Conservation (phyloP, 2,329 filamentous ascomycete genomes). For the Verticillium dahliae region DNA sequence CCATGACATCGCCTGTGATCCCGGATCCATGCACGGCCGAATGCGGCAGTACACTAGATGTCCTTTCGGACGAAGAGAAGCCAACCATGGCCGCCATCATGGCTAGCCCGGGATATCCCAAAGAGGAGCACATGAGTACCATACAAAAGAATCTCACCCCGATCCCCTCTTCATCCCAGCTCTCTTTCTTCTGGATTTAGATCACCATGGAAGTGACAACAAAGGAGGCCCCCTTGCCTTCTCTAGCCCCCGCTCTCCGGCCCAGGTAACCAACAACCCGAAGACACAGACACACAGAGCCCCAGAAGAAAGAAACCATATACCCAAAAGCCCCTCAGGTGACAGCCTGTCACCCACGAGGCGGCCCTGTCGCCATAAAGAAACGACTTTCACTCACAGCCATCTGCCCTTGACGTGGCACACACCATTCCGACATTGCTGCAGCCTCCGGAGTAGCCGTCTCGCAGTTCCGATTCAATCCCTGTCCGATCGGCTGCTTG, state of each 20-base stretch:
- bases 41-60: slow-evolving; percentile 13
- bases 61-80: slow-evolving; percentile 12
- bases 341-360: not conserved
- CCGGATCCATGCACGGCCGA: slow-evolving; percentile 6
- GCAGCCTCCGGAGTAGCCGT: not conserved
- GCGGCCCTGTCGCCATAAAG: not conserved
- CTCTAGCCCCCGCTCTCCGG: slow-evolving; percentile 1
- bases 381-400: not conserved
- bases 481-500: not conserved
- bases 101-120: slow-evolving; percentile 4
- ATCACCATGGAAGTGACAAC: slow-evolving; percentile 2
- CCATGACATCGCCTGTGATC: slow-evolving; percentile 9
- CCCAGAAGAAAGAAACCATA: not conserved
- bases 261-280: not conserved
- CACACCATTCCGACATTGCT: not conserved
- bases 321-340: not conserved
- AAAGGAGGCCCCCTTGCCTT: slow-evolving; percentile 2
- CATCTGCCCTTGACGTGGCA: not conserved
- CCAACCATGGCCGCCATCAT: slow-evolving; percentile 10
- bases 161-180: not conserved
- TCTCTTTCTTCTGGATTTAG: slow-evolving; percentile 1
- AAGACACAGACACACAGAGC: not conserved
- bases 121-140: slow-evolving; percentile 3
- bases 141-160: slow-evolving; percentile 1
- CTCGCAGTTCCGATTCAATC: not conserved